Conservation (phyloP, 768 basidiomycete genomes). For the Trametes punicea region DNA sequence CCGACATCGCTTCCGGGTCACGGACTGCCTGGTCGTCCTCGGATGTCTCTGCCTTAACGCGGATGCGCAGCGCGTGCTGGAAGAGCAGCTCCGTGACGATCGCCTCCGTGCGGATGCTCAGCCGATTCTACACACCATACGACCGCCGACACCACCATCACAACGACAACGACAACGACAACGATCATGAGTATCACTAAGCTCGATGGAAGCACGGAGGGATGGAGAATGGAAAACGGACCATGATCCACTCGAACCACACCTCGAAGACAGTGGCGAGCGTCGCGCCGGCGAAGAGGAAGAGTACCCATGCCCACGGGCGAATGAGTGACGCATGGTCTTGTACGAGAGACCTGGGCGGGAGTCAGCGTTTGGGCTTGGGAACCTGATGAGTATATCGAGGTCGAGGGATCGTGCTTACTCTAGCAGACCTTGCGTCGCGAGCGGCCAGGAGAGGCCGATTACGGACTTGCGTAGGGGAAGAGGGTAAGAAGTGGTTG, state of each 20-base stretch:
- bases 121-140: neutral
- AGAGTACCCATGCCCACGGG: slow-evolving; percentile 69
- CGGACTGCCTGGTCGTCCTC: no score
- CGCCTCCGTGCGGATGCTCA: neutral
- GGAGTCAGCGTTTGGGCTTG: neutral
- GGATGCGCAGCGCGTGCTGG: slow-evolving; percentile 48
- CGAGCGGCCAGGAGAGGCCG: slow-evolving; percentile 29
- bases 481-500: neutral
- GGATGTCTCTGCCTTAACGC: slow-evolving; percentile 34
- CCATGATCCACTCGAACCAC: slow-evolving; percentile 45
- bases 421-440: slow-evolving; percentile 32
- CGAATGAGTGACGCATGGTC: slow-evolving; percentile 46
- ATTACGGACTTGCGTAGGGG: neutral
- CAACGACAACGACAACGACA: no score
- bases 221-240: slow-evolving; percentile 9
- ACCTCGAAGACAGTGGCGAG: slow-evolving; percentile 45
- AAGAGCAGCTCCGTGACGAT: slow-evolving; percentile 33
- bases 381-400: no score
- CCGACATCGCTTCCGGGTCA: neutral
- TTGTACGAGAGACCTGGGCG: slow-evolving; percentile 52
- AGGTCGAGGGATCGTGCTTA: no score
- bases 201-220: neutral
- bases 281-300: slow-evolving; percentile 48
- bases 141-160: neutral
- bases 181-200: no score